Evolutionary conservation across 208 protist species (phyloP).

Genomic region (Trypanosomatidae sp.): DNA sequence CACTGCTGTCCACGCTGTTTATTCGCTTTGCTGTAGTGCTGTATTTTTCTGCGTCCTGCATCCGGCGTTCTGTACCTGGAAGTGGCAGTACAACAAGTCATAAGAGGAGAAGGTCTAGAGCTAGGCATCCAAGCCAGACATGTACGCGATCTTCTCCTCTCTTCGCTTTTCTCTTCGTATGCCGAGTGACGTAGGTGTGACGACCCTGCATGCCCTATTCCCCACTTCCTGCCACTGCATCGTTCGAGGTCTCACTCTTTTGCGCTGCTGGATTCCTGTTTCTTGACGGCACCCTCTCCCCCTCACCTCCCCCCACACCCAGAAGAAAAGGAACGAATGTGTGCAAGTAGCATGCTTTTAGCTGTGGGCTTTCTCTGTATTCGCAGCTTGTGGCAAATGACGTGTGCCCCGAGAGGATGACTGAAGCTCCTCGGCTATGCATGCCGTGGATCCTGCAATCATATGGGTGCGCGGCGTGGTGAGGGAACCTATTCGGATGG

Average conservation of each 20-base stretch:
- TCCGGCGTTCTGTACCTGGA: background rate
- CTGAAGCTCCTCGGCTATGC: background rate
- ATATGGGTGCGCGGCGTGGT: too few species aligned
- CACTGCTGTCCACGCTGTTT: background rate
- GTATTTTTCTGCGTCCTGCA: background rate
- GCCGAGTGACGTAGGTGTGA: background rate
- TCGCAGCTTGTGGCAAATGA: background rate
- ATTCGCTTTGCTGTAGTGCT: background rate
- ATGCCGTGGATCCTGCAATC: background rate
- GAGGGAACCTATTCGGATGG: background rate
- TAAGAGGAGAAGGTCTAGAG: background rate
- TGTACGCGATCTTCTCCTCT: background rate
- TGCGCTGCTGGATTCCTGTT: background rate
- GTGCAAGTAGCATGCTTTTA: background rate
- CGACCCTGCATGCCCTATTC: background rate
- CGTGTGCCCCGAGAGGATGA: too few species aligned
- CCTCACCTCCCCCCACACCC: background rate
- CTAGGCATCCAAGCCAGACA: conserved; percentile 3
- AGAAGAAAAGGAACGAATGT: background rate
- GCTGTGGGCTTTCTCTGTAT: background rate
- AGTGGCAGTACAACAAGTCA: background rate
- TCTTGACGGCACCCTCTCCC: background rate
- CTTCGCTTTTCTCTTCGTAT: background rate
- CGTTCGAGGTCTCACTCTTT: background rate
- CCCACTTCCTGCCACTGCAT: background rate